Evolutionary conservation across 306 rosid species (phyloP).

Genomic region (Sicyos baderoa): DNA sequence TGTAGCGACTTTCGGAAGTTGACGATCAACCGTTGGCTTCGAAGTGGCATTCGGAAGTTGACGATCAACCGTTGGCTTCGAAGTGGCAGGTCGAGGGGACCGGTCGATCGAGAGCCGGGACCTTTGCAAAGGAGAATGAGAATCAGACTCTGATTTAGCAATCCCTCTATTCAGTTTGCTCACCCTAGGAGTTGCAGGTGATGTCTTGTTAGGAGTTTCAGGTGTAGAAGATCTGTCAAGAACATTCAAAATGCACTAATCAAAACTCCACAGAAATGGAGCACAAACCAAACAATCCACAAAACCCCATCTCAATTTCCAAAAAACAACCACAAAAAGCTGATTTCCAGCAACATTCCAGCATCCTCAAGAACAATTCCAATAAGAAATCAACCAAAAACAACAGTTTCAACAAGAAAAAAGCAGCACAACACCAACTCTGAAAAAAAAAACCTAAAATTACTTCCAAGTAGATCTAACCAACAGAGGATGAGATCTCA

Average conservation of each 20-base stretch:
- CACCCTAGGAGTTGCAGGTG: slow-evolving; percentile 77
- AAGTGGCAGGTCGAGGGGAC: slow-evolving; percentile 56
- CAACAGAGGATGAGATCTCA: slow-evolving; percentile 9
- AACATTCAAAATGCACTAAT: slow-evolving; percentile 15
- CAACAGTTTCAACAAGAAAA: neutral
- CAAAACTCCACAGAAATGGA: slow-evolving; percentile 21
- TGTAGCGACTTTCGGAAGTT: slow-evolving; percentile 52
- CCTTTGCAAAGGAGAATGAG: slow-evolving; percentile 65
- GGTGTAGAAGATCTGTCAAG: slow-evolving; percentile 48
- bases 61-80: slow-evolving; percentile 54
- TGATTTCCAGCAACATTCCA: neutral
- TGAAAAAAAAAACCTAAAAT: neutral
- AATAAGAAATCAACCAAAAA: neutral
- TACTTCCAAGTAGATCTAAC: slow-evolving; percentile 19
- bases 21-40: slow-evolving; percentile 56
- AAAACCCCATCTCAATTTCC: slow-evolving; percentile 16
- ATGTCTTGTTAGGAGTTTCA: slow-evolving; percentile 57
- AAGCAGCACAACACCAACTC: neutral
- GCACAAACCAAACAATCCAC: slow-evolving; percentile 21
- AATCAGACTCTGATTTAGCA: slow-evolving; percentile 60
- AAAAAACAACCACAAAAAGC: neutral
- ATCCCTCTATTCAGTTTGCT: slow-evolving; percentile 56
- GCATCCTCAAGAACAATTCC: neutral
- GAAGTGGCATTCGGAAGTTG: slow-evolving; percentile 56
- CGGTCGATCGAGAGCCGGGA: slow-evolving; percentile 67